phyloP scores from a whole-genome alignment of 2,329 filamentous ascomycete species.

The Nemania sp. region DNA sequence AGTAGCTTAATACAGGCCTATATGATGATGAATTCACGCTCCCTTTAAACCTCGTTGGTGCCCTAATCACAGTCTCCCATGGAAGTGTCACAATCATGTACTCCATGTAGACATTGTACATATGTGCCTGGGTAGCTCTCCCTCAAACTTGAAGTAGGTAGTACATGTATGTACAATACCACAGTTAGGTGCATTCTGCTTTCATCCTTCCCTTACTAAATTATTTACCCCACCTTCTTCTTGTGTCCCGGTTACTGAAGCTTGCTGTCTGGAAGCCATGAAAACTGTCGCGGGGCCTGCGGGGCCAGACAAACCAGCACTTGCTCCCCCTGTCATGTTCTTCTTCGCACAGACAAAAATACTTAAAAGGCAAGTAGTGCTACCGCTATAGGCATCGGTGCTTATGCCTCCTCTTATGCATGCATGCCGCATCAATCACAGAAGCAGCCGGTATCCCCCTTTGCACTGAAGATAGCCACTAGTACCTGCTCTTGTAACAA shows the following conservation, averaged over 20 bases:
- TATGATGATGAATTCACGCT: conserved; percentile 5
- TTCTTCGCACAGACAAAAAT: conserved; percentile 9
- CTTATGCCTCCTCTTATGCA: conserved; percentile 33
- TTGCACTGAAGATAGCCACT: conserved; percentile 27
- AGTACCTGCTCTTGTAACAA: conserved; percentile 34
- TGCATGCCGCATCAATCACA: conserved; percentile 40
- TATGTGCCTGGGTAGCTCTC: too few species aligned
- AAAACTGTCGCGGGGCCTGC: conserved; percentile 15
- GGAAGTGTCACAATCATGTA: too few species aligned
- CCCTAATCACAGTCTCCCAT: background rate
- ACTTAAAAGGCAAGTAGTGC: conserved; percentile 11
- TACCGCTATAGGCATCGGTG: conserved; percentile 25
- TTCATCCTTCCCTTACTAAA: conserved; percentile 5
- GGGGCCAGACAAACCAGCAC: background rate
- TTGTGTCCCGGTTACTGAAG: background rate
- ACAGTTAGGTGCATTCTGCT: too few species aligned
- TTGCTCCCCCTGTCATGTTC: conserved; percentile 20
- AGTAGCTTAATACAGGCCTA: conserved; percentile 1
- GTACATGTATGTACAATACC: too few species aligned
- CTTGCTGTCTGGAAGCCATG: conserved; percentile 3
- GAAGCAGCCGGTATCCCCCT: conserved; percentile 19
- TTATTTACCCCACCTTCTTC: conserved; percentile 24
- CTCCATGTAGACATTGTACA: too few species aligned
- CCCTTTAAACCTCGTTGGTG: background rate
- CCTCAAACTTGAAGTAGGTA: too few species aligned